These are phyloP conservation scores for Phytophthora pistaciae DNA, from an alignment of 352 stramenopile species.

Conservation along the genomic window DNA sequence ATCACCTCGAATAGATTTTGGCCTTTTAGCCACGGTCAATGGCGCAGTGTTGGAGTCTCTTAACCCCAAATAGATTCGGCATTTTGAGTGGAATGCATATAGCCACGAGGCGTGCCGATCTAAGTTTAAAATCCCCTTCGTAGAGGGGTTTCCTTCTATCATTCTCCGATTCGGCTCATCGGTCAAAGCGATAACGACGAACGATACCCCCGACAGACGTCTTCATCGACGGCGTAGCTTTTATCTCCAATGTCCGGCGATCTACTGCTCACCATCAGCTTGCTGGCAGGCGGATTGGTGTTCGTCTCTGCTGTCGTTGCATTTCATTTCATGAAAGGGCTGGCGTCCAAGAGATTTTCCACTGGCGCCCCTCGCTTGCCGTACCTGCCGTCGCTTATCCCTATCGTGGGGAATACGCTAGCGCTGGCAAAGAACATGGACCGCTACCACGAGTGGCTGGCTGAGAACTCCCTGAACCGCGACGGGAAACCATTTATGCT, in stretches of 20 bases:
- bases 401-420: conserved; percentile 48
- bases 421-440: conserved; percentile 25
- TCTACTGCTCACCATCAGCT: neutral
- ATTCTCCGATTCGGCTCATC: neutral
- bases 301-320: neutral
- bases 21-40: too few species aligned
- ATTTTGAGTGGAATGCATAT: too few species aligned
- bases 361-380: conserved; percentile 20
- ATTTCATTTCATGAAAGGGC: neutral
- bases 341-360: neutral
- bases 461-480: neutral
- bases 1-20: too few species aligned
- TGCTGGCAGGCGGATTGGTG: neutral
- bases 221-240: neutral
- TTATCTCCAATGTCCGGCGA: neutral
- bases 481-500: conserved; percentile 14
- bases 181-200: neutral
- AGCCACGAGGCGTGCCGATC: too few species aligned
- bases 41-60: too few species aligned
- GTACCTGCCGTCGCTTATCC: conserved; percentile 54
- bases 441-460: conserved; percentile 6
- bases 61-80: too few species aligned
- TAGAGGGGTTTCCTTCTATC: too few species aligned
- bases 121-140: too few species aligned
- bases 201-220: neutral